These are phyloP conservation scores for Selaginella tamariscina DNA, from an alignment of 75 land plant species.

Conservation along the genomic window DNA sequence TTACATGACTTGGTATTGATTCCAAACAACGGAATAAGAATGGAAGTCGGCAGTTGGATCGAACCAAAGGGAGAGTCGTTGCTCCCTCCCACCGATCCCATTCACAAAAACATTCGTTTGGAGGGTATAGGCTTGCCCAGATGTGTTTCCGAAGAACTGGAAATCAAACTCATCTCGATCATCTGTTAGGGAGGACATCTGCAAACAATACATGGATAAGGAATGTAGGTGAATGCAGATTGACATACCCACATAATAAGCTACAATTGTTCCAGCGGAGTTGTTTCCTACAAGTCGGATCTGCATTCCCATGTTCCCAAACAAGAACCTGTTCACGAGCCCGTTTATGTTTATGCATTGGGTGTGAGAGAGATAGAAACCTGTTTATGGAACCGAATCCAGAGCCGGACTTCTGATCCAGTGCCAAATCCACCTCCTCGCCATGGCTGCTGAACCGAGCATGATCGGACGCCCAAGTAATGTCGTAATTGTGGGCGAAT, in stretches of 20 bases:
- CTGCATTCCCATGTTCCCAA: neutral
- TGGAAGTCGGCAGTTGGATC: constrained; percentile 1
- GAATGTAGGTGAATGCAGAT: no score
- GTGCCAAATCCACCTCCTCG: neutral
- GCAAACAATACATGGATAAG: no score
- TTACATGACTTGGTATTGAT: neutral
- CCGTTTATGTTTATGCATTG: no score
- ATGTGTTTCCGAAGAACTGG: neutral
- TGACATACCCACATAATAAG: neutral
- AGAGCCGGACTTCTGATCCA: neutral
- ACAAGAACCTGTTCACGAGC: constrained; percentile 9
- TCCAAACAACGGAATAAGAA: neutral
- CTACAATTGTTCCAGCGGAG: constrained; percentile 1
- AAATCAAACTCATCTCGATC: neutral
- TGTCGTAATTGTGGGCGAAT: neutral
- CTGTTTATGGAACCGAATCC: neutral
- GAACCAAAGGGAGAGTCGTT: neutral
- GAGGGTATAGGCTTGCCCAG: neutral
- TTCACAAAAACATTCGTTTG: neutral
- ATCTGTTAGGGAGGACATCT: neutral
- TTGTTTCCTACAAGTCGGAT: neutral
- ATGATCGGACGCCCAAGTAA: neutral
- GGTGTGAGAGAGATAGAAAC: no score
- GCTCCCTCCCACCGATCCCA: neutral
- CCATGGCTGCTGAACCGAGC: neutral